Conservation (phyloP, 169 alveolate species). For the Ichthyophthirius multifiliis region DNA sequence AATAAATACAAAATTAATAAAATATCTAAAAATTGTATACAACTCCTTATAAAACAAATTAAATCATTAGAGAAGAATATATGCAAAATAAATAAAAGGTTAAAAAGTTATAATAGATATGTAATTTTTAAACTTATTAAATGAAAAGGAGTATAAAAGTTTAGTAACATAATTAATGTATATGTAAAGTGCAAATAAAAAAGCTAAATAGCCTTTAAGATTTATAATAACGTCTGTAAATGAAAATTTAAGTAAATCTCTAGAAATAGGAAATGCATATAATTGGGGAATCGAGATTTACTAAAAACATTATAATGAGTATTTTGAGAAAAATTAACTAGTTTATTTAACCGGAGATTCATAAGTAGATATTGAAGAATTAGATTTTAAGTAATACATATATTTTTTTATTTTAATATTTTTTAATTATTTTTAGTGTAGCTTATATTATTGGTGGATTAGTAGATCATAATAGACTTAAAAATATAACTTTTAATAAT, state of each 20-base stretch:
- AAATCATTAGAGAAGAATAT: neutral
- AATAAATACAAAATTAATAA: too few species aligned
- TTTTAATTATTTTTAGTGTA: neutral
- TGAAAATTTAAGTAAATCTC: neutral
- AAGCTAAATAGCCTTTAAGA: conserved; percentile 18
- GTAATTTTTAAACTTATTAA: conserved; percentile 16
- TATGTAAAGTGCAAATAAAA: conserved; percentile 16
- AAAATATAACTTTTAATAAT: conserved; percentile 24
- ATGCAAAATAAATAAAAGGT: conserved; percentile 16
- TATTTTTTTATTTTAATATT: neutral
- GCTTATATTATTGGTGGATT: conserved; percentile 36
- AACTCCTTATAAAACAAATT: conserved; percentile 3
- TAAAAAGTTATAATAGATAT: conserved; percentile 20
- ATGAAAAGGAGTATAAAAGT: conserved; percentile 13
- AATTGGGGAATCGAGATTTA: conserved; percentile 28
- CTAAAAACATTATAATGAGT: conserved; percentile 13
- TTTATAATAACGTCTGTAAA: conserved; percentile 17
- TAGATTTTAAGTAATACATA: neutral
- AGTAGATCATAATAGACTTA: conserved; percentile 48
- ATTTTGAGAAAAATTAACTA: conserved; percentile 2
- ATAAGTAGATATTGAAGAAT: conserved; percentile 8
- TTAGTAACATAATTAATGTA: conserved; percentile 18
- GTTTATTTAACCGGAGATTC: conserved; percentile 45
- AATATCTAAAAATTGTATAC: too few species aligned
- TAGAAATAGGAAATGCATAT: conserved; percentile 4